Base-by-base conservation (phyloP, 2,329 filamentous ascomycete species). In the Nothopassalora personata region DNA sequence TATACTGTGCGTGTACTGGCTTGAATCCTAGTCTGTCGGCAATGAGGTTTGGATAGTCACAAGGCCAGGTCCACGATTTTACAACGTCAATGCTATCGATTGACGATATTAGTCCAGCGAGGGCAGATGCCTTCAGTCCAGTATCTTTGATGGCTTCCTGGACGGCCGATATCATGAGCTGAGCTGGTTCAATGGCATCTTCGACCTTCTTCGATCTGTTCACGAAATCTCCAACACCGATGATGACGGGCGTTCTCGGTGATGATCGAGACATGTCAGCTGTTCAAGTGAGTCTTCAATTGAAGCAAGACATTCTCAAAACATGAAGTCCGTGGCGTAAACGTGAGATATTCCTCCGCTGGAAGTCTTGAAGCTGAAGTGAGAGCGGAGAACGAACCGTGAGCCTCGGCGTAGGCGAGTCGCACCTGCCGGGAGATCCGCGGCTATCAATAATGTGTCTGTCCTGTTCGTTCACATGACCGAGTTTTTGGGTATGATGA, bases 41-140 rank as follows among this genome's bases (percentile, higher is more conserved):
- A 5, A 89, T 68, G 1, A 83, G 72, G 5, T 75, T 76, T 0
- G 85, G 83, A 67, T 88, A 80, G 1, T 76, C 71, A 67, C 88
- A 88, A 0, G 81, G 80, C 85, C 85, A 87, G 0, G 85, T 86
- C 85, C 85, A 88, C 0, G 83, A 83, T 45, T 77, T 78, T 9
- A 87, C 84, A 4, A 86, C 79, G 47, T 68, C 80, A 76, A 88
- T 75, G 63, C 80, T 83, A 67, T 87, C 84, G 54, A 86, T 80
- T 0, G 72, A 71, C 0, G 73, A 66, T 60, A 76, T 76, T 0
- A 86, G 67, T 10, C 64, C 62, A 5, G 66, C 54, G 1, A 68
- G 58, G 1, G 67, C 43, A 1, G 69, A 65, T 11, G 69, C 65
- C 9, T 58, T 34, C 8, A 77, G 64, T 1, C 69, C 71, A 0